Conservation (phyloP, 2,329 filamentous ascomycete genomes). For the Torrubiella hemipterigena region DNA sequence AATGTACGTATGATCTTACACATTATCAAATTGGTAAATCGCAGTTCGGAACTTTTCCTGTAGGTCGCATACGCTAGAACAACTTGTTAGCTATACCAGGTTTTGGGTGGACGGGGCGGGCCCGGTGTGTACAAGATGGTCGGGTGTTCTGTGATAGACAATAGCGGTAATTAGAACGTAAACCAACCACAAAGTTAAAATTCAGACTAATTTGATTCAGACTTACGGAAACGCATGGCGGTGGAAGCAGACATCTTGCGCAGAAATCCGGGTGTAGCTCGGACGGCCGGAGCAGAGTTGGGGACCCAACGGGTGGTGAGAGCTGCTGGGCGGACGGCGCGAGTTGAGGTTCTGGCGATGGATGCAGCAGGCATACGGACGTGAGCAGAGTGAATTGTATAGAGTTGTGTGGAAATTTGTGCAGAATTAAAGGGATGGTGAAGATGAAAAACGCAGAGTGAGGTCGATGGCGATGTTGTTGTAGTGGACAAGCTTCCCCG, state of each 20-base stretch:
- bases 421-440: too few species aligned
- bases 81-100: neutral
- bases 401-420: conserved; percentile 1
- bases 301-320: too few species aligned
- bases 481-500: too few species aligned
- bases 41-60: conserved; percentile 83
- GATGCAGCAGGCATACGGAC: neutral
- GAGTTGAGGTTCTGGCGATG: too few species aligned
- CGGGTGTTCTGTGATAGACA: conserved; percentile 34
- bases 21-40: conserved; percentile 75
- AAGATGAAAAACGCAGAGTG: too few species aligned
- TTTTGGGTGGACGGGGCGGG: neutral
- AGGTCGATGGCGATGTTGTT: too few species aligned
- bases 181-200: neutral
- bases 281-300: neutral
- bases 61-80: conserved; percentile 72
- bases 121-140: conserved; percentile 34
- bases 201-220: neutral
- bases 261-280: neutral
- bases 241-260: conserved; percentile 10
- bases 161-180: neutral
- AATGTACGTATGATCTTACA: conserved; percentile 36
- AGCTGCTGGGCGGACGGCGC: too few species aligned
- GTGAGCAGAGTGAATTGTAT: conserved; percentile 1
- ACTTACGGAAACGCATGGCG: conserved; percentile 22